A percentile compares a stretch with the other conserved stretches of the same genome.
Conservation (phyloP, 345 rosid species). For the Corymbia maculata region DNA sequence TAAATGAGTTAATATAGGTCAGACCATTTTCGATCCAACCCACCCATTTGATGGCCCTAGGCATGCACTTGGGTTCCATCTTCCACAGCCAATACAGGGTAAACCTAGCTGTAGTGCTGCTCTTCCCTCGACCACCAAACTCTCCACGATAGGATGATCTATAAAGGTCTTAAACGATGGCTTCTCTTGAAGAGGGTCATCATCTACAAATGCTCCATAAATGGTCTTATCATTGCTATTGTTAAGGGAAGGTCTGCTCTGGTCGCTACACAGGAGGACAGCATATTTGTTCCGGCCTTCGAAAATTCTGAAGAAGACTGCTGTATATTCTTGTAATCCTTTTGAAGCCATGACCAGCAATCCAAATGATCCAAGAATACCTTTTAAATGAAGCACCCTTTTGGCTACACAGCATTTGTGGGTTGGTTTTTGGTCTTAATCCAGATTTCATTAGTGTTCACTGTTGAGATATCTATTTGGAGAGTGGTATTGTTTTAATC, state of each 20-base stretch:
- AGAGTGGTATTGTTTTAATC: neutral
- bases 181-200: constrained; percentile 25
- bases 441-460: neutral
- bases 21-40: too few species aligned
- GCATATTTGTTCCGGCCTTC: constrained; percentile 20
- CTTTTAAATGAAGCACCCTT: too few species aligned
- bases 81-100: constrained; percentile 40
- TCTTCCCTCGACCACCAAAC: constrained; percentile 68
- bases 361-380: too few species aligned
- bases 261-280: constrained; percentile 80
- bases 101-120: constrained; percentile 63
- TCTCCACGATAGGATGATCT: constrained; percentile 74
- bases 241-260: constrained; percentile 50
- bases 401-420: neutral
- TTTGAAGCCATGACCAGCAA: too few species aligned
- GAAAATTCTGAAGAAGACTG: constrained; percentile 26
- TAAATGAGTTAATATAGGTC: too few species aligned
- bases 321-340: too few species aligned
- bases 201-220: constrained; percentile 47
- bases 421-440: neutral
- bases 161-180: constrained; percentile 46
- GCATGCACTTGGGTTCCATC: constrained; percentile 33
- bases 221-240: constrained; percentile 17
- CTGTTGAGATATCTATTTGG: neutral
- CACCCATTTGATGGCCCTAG: neutral